These are phyloP conservation scores for Aspergillus niger DNA, from an alignment of 2,329 filamentous ascomycete species.

Conservation along the genomic window DNA sequence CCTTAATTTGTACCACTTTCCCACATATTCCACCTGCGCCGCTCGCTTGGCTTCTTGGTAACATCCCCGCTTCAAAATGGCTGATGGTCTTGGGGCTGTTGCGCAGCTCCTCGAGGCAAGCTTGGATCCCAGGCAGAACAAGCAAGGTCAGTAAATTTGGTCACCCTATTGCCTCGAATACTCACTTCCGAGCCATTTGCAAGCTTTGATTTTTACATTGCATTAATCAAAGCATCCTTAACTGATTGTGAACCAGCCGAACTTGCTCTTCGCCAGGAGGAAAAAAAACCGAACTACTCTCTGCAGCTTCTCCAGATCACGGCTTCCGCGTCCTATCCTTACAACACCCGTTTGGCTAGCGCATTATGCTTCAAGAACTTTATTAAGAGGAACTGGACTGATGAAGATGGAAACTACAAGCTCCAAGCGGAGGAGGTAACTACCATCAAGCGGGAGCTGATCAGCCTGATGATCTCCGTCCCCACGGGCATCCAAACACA, in stretches of 20 bases:
- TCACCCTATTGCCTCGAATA: neutral
- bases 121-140: slow-evolving; percentile 82
- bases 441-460: slow-evolving; percentile 91
- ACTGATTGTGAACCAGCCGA: slow-evolving; percentile 64
- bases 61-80: slow-evolving; percentile 51
- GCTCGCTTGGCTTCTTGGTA: neutral
- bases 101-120: slow-evolving; percentile 88
- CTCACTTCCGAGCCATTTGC: neutral
- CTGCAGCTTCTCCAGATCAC: slow-evolving; percentile 88
- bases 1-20: neutral
- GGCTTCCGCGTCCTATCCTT: slow-evolving; percentile 69
- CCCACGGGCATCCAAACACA: slow-evolving; percentile 87
- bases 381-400: slow-evolving; percentile 90
- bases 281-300: slow-evolving; percentile 84
- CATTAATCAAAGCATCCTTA: neutral
- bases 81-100: slow-evolving; percentile 63
- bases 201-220: neutral
- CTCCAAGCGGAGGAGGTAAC: slow-evolving; percentile 78
- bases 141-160: slow-evolving; percentile 69
- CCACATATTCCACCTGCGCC: slow-evolving; percentile 2
- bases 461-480: slow-evolving; percentile 93
- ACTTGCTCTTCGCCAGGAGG: slow-evolving; percentile 73
- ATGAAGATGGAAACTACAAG: slow-evolving; percentile 93
- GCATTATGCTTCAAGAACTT: slow-evolving; percentile 99
- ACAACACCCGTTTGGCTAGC: slow-evolving; percentile 80